Evolutionary conservation across 2,329 filamentous ascomycete species (phyloP).

Genomic region (Mariannaea sp.): DNA sequence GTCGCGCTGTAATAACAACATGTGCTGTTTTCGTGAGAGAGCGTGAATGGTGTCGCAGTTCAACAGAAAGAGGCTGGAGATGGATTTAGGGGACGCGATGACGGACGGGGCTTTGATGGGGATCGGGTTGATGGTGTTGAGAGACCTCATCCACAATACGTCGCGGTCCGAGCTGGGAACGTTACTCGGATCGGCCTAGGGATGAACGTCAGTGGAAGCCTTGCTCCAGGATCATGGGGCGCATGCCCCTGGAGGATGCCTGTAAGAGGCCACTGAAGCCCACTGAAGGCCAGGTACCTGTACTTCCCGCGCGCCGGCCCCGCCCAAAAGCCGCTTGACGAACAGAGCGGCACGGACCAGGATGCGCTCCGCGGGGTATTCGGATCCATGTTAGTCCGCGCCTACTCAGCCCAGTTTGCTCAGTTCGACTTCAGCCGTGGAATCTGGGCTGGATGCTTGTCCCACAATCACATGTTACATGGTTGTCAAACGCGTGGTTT

Average conservation of each 20-base stretch:
- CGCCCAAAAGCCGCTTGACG: not conserved
- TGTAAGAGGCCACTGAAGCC: not conserved
- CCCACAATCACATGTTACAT: conserved; percentile 20
- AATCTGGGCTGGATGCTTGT: conserved; percentile 4
- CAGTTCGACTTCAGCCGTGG: not conserved
- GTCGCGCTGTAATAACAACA: conserved; percentile 3
- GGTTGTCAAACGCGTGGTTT: conserved; percentile 15
- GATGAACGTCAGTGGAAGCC: conserved; percentile 16
- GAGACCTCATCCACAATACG: conserved; percentile 29
- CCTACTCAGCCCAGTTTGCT: not conserved
- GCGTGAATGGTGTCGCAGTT: conserved; percentile 13
- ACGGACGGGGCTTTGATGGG: conserved; percentile 30
- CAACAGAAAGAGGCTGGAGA: conserved; percentile 10
- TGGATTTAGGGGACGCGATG: conserved; percentile 26
- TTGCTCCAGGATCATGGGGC: conserved; percentile 24
- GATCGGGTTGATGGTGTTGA: conserved; percentile 33
- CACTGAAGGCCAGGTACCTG: not conserved
- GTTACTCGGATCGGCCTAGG: conserved; percentile 13
- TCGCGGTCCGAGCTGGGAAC: not conserved
- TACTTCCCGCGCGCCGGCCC: too few relatives aligned
- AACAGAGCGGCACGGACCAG: not conserved
- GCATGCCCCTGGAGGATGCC: conserved; percentile 13
- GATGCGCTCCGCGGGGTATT: not conserved
- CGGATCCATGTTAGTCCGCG: conserved; percentile 16
- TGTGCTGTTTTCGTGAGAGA: not conserved